Evolutionary conservation across 257 asterid species (phyloP).

Genomic region (Oldenlandia corymbosa): DNA sequence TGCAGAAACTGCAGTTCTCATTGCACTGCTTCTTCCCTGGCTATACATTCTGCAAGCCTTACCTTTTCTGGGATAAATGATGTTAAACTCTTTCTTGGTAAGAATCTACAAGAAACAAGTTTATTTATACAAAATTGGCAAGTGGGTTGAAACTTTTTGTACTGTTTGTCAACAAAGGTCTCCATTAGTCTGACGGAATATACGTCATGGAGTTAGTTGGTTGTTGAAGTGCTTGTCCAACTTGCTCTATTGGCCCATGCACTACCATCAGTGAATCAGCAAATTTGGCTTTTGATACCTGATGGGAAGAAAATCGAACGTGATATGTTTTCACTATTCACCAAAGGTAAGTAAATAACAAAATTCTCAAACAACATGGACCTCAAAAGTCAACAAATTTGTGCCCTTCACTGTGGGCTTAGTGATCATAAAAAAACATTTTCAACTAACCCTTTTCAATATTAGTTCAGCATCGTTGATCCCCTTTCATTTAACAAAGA

Average conservation of each 20-base stretch:
- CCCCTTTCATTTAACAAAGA: not conserved
- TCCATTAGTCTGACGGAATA: constrained; percentile 2
- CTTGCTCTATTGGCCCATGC: constrained; percentile 1
- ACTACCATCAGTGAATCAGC: constrained; percentile 2
- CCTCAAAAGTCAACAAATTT: not conserved
- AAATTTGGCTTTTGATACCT: not conserved
- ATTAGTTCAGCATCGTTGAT: not conserved
- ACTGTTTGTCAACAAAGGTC: not conserved
- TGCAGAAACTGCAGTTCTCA: not conserved
- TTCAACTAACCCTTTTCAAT: not conserved
- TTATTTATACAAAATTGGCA: not conserved
- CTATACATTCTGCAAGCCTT: not conserved
- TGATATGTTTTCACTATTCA: not conserved
- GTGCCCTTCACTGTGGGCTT: not conserved
- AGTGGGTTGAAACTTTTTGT: constrained; percentile 1
- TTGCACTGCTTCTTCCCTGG: constrained; percentile 20
- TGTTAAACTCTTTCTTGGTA: not conserved
- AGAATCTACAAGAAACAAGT: not conserved
- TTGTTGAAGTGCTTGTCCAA: constrained; percentile 10
- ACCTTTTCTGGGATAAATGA: not conserved
- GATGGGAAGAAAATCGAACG: not conserved
- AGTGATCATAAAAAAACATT: no score
- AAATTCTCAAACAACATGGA: not conserved
- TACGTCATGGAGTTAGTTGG: not conserved
- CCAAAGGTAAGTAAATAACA: no score